A percentile compares a stretch with the other conserved stretches of the same genome.
Evolutionary conservation across 345 rosid genomes (phyloP).

Genomic region (Pistacia vera): DNA sequence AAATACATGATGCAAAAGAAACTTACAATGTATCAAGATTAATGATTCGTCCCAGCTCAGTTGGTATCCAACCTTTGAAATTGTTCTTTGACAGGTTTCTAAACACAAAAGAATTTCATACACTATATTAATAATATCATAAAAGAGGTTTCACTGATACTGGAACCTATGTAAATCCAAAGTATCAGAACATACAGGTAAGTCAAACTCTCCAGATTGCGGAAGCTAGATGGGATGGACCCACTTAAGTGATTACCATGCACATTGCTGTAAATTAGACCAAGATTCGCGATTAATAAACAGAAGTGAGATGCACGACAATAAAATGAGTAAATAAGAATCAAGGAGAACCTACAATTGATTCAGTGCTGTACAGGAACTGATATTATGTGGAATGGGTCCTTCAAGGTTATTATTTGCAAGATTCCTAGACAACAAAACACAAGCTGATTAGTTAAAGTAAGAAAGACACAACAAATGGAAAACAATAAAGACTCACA

Average conservation of each 20-base stretch:
- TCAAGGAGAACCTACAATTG: constrained; percentile 61
- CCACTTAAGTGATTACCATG: constrained; percentile 82
- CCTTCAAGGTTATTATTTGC: constrained; percentile 84
- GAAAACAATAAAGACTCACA: constrained; percentile 45
- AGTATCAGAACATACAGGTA: constrained; percentile 60
- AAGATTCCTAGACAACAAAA: constrained; percentile 63
- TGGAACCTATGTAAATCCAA: background rate
- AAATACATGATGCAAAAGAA: background rate
- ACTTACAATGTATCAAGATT: constrained; percentile 90
- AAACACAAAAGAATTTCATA: background rate
- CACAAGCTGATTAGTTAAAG: background rate
- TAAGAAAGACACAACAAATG: background rate
- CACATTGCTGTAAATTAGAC: constrained; percentile 57
- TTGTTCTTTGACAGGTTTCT: constrained; percentile 82
- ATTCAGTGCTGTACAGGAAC: constrained; percentile 88
- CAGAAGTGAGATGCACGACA: background rate
- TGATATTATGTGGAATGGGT: constrained; percentile 77
- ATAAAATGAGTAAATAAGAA: background rate
- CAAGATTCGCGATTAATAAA: background rate
- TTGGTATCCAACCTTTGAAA: constrained; percentile 75
- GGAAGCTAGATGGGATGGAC: constrained; percentile 76
- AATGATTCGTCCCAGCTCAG: constrained; percentile 75
- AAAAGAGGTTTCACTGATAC: background rate
- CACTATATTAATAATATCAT: background rate
- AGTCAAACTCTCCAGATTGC: constrained; percentile 78